Evolutionary conservation across 2,329 filamentous ascomycete species (phyloP), one percentile per base, ranked within the genome.

Genomic region (Fusarium subglutinans): DNA sequence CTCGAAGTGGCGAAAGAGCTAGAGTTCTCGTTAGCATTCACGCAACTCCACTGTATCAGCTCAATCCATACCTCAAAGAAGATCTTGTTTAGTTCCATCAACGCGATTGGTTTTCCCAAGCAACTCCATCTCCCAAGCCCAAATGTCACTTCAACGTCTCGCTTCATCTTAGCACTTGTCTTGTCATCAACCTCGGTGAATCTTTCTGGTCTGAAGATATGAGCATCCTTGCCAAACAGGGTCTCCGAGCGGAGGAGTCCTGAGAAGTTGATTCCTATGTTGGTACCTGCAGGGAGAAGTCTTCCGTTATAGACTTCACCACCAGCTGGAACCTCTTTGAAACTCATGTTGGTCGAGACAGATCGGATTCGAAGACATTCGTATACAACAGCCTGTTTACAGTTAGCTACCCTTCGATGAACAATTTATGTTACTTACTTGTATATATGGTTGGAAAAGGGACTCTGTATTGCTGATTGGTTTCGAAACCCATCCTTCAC

Each of bases 1-100:
- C 8, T 51, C 30, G 6, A 51, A 51, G 22, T 35, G 48, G 8
- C 28, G 48, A 10, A 51, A 24, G 30, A 51, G 48, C 28, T 51
- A 35, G 28, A 2, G 4, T 10, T 50, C 12, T 51, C 6, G 6
- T 51, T 10, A 51, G 30, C 11, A 20, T 51, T 6, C 7, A 2
- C 3, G 1, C 22, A 18, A 24, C 11, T 33, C 22, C 13, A 33
- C 8, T 33, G 0, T 8, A 24, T 33, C 3, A 0, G 15, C 1
- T 3, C 13, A n/a, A 15, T n/a, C 28, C 24, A 7, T 59, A 59
- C 56, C 56, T 59, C 56, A 5, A 59, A 59, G 26, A 59, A 59
- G 3, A 59, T 40, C 56, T 59, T 59, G 4, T 59, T 59, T 4
- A 59, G 20, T 5, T 59, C 56, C 44, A 59, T 28, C 6, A 59